Conservation (phyloP, 2,329 filamentous ascomycete species). For the Geosmithia flava region DNA sequence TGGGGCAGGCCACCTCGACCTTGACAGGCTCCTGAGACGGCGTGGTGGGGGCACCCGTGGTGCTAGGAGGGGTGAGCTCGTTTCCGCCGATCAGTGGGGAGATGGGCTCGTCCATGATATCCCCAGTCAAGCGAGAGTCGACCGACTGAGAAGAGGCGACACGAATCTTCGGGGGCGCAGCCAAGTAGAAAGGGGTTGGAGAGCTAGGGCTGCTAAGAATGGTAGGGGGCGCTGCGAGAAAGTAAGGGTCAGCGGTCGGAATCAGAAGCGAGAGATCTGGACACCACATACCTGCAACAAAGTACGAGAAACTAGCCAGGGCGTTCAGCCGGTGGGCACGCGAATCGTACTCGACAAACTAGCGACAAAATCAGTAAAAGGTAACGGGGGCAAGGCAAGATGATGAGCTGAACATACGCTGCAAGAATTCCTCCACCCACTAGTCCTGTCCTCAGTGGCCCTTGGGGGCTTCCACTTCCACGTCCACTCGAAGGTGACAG, state of each 20-base stretch:
- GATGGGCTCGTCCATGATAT: conserved; percentile 48
- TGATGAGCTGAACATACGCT: conserved; percentile 43
- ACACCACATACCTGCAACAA: conserved; percentile 61
- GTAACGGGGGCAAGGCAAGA: background rate
- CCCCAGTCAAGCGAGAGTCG: conserved; percentile 67
- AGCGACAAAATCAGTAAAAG: conserved; percentile 10
- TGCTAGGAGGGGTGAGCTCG: conserved; percentile 20
- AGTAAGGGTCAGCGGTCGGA: background rate
- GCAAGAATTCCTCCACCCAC: conserved; percentile 92
- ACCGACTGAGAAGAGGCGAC: conserved; percentile 81
- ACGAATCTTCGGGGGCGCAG: conserved; percentile 63
- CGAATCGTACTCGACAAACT: conserved; percentile 96
- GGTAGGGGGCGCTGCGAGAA: conserved; percentile 25
- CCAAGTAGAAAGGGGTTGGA: conserved; percentile 59
- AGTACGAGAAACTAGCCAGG: conserved; percentile 87
- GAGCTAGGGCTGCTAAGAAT: conserved; percentile 47
- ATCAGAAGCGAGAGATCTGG: background rate
- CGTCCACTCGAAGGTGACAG: conserved; percentile 83
- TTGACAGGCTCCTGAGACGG: conserved; percentile 46
- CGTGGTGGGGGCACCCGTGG: conserved; percentile 5
- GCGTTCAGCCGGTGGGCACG: conserved; percentile 81
- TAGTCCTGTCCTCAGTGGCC: conserved; percentile 64
- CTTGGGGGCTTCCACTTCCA: conserved; percentile 97
- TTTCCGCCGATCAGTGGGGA: conserved; percentile 32
- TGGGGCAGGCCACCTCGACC: conserved; percentile 77